Base-by-base conservation (phyloP, 2,329 filamentous ascomycete genomes). In the Ceratocystis diversiconidia region DNA sequence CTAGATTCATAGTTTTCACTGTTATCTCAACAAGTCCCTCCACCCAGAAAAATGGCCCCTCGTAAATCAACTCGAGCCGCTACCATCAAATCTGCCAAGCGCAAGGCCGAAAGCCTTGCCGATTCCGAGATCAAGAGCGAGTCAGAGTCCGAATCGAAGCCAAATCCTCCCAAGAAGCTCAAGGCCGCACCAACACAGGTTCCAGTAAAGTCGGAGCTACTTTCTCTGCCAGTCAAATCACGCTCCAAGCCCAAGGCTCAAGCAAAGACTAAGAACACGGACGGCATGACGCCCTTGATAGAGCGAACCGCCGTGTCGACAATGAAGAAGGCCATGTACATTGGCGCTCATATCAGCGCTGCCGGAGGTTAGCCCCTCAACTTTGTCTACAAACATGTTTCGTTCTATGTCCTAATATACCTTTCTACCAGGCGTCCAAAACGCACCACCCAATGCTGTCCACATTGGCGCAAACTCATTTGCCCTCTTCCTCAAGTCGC, bases 401-500 rank as follows among this genome's bases (percentile, higher is more conserved):
- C 5, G 7, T 36, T 15, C 15, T n/a, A n/a, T 36, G 2, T 41
- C 36, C 55, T 59, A 36, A 59, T 2, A 59, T 5, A n/a, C 30
- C 5, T 32, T 25, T 17, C 41, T 32, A 67, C 48, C 70, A 92
- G 89, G 92, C 64, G 89, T 97, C 0, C 91, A 96, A 66, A 96
- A 97, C 74, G 82, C 92, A 0, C 81, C 97, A 67, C 78, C 80
- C 25, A 95, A 96, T 70, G 84, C 88, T 57, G 73, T 86, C 1
- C 82, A 90, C 62, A 91, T 96, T 69, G 92, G 92, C 64, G 92
- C 88, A 69, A 99, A 97, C 73, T 85, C 92, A 8, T 95, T 97
- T 71, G 94, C 94, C 3, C 80, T 97, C 22, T 99, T 99, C 77
- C 81, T 99, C 70, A 97, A 97, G 74, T 95, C 90, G 0, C 94